Evolutionary conservation across 2,329 filamentous ascomycete species (phyloP), one percentile per base, ranked within the genome.

Genomic region (Penicillium sp.): DNA sequence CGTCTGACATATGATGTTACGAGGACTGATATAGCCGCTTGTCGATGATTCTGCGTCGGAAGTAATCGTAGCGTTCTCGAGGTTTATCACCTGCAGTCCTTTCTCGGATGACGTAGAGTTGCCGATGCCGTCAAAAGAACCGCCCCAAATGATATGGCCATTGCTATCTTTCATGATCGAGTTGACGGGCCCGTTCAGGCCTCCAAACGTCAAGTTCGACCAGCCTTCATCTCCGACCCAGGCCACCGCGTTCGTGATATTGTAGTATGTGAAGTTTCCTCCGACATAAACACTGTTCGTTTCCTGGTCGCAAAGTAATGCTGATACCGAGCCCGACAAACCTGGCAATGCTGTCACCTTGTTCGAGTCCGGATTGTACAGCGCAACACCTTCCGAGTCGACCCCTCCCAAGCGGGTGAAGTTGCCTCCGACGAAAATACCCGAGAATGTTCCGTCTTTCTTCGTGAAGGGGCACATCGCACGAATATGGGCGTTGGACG

Each of bases 111-210:
- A n/a, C n/a, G n/a, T n/a, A n/a, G n/a, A n/a, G 66, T 96, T 96
- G 53, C 88, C 88, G 7, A 97, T 72, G 7, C 88, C 88, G 51
- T 87, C 89, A 64, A 98, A 98, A 49, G 80, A 81, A 43, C 93
- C 93, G 40, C 88, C 93, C 64, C 96, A 98, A 48, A 97, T 80
- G 56, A 98, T 87, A 64, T 94, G 86, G 9, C 87, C 87, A 59
- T 88, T 85, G 1, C 83, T 76, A 19, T 84, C 81, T 70, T 88
- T 89, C 43, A 82, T 78, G 58, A 98, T 97, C 33, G 90, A 86
- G 54, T 81, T 81, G 45, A 97, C 89, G 2, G 88, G 88, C 24
- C 90, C 90, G 69, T 97, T 97, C 72, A 98, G 95, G 21, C 94
- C 94, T 34, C 83, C 82, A 72, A 98, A 98, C 2, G 91, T 85